These are phyloP conservation scores for Citrus medica DNA, from an alignment of 345 rosid species.

Conservation along the genomic window DNA sequence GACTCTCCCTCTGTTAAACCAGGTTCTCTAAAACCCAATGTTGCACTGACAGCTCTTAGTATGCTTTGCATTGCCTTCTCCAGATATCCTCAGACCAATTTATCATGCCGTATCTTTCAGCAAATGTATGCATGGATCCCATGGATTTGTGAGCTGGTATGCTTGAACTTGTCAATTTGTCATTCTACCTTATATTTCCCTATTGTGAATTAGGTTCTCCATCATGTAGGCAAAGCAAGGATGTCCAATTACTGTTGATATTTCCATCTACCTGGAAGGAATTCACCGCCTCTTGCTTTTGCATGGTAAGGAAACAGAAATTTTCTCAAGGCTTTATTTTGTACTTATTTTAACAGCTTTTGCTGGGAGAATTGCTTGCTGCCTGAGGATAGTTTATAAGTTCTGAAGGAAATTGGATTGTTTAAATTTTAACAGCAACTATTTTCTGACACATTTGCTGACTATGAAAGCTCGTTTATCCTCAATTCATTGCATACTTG, in stretches of 20 bases:
- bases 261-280: constrained; percentile 70
- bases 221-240: constrained; percentile 55
- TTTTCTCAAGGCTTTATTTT: constrained; percentile 2
- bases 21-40: constrained; percentile 47
- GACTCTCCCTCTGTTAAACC: constrained; percentile 42
- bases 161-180: constrained; percentile 9
- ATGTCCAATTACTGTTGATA: constrained; percentile 39
- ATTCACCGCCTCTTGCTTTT: constrained; percentile 56
- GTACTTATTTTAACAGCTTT: constrained; percentile 1
- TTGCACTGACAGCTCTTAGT: constrained; percentile 71
- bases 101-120: constrained; percentile 53
- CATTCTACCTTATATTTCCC: not conserved
- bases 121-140: constrained; percentile 72
- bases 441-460: not conserved
- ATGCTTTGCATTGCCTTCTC: constrained; percentile 73
- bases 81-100: constrained; percentile 45
- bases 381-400: not conserved
- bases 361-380: not conserved
- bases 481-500: not conserved
- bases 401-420: constrained; percentile 3
- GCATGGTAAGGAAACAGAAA: constrained; percentile 47
- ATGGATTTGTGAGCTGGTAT: constrained; percentile 78
- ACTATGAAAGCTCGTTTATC: not conserved
- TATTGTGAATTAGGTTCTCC: constrained; percentile 8
- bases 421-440: not conserved